Evolutionary conservation across 306 rosid genomes (phyloP), one percentile per base, ranked within the genome.

Genomic region (Astragalus membranaceus): DNA sequence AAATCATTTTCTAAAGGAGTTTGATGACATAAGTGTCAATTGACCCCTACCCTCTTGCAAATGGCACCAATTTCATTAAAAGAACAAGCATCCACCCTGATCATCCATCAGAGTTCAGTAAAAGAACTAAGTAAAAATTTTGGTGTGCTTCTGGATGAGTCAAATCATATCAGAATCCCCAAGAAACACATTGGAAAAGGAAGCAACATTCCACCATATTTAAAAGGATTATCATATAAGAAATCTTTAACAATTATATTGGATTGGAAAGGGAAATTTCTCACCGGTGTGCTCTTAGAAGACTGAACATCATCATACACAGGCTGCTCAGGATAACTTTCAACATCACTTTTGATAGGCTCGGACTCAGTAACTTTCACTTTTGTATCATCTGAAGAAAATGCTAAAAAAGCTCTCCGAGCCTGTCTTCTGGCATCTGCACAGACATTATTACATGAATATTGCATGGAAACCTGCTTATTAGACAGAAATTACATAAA

Each of bases 351-450:
- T 76, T 75, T 59, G 48, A 70, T 48, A 33, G 82, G 68, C 64
- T 79, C 88, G 26, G 85, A 79, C 57, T 81, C 82, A 5, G 85
- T 60, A 55, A 54, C 57, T 46, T 81, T 69, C 14, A 73, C 66
- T 68, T 83, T 82, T 3, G 62, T 75, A 71, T 83, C 92, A 75
- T 79, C 93, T 6, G 86, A 77, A 67, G 96, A 84, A 81, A 94
- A 83, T 76, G 96, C 96, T 76, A 94, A 61, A 70, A 94, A 87
- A 70, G 99, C 99, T 86, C 85, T 88, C 15, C 97, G 88, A 7
- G 91, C 99, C 79, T 88, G 95, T 80, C 99, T 83, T 55, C 87
- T 85, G 47, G 97, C 91, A 83, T 91, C 99, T 91, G 83, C 70
- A 44, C 47, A 79, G 65, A 69, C 55, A 79, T 54, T 55, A 56